A percentile compares a stretch with the other conserved stretches of the same genome.
These are phyloP conservation scores for Russula dissimulans DNA, from an alignment of 768 basidiomycete species.

Conservation along the genomic window DNA sequence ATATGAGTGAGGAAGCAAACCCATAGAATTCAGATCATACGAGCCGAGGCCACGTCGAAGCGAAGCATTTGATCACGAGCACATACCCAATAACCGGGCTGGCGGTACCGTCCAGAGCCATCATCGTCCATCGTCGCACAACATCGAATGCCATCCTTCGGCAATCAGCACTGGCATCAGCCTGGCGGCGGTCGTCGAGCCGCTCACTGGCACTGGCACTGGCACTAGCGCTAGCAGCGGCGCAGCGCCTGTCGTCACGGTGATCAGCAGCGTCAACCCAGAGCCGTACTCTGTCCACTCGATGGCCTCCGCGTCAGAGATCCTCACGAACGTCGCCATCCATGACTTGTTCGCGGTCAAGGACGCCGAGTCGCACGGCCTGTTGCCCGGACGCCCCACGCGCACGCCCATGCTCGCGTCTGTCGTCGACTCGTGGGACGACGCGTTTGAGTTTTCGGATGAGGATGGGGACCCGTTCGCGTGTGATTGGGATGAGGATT, in stretches of 20 bases:
- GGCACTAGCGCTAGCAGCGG: not conserved
- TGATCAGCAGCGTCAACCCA: not conserved
- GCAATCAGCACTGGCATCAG: not conserved
- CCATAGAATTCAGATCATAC: no score
- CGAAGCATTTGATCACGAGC: no score
- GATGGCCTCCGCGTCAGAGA: slow-evolving; percentile 9
- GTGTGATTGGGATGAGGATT: not conserved
- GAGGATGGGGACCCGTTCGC: not conserved
- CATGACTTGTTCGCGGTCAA: slow-evolving; percentile 4
- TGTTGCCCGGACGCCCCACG: not conserved
- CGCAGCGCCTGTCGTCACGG: not conserved
- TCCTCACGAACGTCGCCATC: slow-evolving; percentile 6
- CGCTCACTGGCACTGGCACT: not conserved
- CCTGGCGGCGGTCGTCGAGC: not conserved
- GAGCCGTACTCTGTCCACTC: slow-evolving; percentile 7
- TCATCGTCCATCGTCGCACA: not conserved
- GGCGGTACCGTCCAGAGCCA: not conserved
- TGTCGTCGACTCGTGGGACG: not conserved
- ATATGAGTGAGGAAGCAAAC: no score
- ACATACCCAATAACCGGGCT: not conserved
- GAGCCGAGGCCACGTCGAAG: no score
- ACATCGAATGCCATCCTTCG: not conserved
- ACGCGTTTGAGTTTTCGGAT: not conserved
- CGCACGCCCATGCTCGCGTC: not conserved
- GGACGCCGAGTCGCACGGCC: not conserved